Evolutionary conservation across 306 rosid genomes (phyloP).

Genomic region (Lablab purpureus): DNA sequence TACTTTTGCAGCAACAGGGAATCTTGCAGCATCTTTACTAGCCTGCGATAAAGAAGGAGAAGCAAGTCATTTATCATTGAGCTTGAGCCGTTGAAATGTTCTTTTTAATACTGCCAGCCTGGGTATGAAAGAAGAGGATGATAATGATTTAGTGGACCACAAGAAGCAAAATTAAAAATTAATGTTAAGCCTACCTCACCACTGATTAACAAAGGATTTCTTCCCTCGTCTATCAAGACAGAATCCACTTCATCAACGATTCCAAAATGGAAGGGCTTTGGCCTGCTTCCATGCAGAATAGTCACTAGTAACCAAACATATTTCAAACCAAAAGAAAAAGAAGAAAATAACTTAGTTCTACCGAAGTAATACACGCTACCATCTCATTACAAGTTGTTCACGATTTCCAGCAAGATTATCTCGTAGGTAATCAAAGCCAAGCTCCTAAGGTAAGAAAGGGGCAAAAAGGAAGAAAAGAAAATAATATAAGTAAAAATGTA

Average conservation of each 20-base stretch:
- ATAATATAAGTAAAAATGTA: constrained; percentile 28
- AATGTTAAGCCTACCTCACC: constrained; percentile 73
- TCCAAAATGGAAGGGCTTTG: constrained; percentile 96
- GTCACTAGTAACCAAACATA: constrained; percentile 33
- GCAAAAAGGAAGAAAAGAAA: constrained; percentile 20
- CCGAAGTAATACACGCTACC: constrained; percentile 59
- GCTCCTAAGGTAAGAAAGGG: constrained; percentile 64
- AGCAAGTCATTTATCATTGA: constrained; percentile 31
- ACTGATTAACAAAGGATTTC: constrained; percentile 95
- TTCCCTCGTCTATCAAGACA: constrained; percentile 95
- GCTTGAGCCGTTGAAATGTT: constrained; percentile 32
- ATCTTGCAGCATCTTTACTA: constrained; percentile 91
- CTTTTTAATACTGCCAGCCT: constrained; percentile 39
- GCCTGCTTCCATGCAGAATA: constrained; percentile 65
- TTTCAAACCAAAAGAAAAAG: constrained; percentile 17
- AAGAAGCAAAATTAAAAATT: constrained; percentile 24
- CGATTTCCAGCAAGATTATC: constrained; percentile 94
- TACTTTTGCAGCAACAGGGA: constrained; percentile 97
- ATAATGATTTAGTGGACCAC: neutral
- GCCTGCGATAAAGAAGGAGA: constrained; percentile 70
- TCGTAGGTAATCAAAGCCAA: constrained; percentile 97
- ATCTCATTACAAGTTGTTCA: constrained; percentile 95
- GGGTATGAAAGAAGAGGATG: constrained; percentile 24
- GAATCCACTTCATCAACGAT: constrained; percentile 99
- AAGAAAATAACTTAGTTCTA: constrained; percentile 32